Evolutionary conservation across 139 green algal species (phyloP).

Genomic region (Penium margaritaceum): DNA sequence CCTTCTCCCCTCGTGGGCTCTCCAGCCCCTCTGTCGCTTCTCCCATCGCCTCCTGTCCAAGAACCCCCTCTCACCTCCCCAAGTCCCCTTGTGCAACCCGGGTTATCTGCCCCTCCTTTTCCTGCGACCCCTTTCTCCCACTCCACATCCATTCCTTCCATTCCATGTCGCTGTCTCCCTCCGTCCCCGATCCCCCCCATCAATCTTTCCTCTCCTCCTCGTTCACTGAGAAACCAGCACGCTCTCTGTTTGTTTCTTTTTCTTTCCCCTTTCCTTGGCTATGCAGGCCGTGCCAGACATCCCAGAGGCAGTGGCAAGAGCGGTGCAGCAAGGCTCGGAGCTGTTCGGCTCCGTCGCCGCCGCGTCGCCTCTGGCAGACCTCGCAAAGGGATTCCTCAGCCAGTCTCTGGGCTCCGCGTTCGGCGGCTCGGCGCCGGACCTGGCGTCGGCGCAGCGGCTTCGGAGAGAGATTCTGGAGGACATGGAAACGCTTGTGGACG

Average conservation of each 20-base stretch:
- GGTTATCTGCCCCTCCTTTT: neutral
- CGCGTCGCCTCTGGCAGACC: slow-evolving; percentile 19
- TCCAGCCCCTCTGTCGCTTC: neutral
- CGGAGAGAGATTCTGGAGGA: slow-evolving; percentile 1
- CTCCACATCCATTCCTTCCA: no score
- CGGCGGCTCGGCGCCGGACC: neutral
- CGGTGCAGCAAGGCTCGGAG: neutral
- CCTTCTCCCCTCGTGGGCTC: neutral
- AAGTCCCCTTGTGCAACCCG: neutral
- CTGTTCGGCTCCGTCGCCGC: slow-evolving; percentile 16
- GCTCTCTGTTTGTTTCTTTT: no score
- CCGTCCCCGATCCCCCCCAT: neutral
- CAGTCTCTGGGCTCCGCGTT: neutral
- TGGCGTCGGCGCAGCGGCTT: neutral
- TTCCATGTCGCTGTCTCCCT: neutral
- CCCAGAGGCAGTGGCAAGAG: slow-evolving; percentile 7
- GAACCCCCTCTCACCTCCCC: neutral
- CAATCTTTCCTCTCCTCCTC: neutral
- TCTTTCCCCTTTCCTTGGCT: no score
- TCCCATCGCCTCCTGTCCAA: neutral
- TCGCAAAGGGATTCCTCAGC: slow-evolving; percentile 12
- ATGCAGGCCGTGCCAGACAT: slow-evolving; percentile 25
- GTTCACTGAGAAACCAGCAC: neutral
- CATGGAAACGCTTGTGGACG: slow-evolving; percentile 33
- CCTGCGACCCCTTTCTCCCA: neutral